Percentiles rank a stretch among this genome's conserved stretches.
phyloP scores from a whole-genome alignment of 2,329 filamentous ascomycete species.

The Xylariales sp. region DNA sequence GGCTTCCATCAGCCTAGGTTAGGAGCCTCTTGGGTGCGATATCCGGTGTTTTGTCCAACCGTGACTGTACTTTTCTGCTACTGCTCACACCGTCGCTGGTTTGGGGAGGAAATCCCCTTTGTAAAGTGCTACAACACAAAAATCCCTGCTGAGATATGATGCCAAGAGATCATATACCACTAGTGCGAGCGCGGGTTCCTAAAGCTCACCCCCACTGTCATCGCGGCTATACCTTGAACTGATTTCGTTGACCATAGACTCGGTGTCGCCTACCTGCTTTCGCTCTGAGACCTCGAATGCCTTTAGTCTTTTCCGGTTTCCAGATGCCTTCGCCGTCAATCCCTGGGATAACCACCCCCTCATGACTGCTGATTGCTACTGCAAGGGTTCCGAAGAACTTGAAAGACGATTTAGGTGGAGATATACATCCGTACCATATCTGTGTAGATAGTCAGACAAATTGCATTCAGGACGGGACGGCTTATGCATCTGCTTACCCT shows the following conservation, averaged over 20 bases:
- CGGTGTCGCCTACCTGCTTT: slow-evolving; percentile 85
- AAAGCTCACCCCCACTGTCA: slow-evolving; percentile 7
- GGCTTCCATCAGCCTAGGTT: too few relatives aligned
- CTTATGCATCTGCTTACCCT: slow-evolving; percentile 59
- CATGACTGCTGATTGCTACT: slow-evolving; percentile 92
- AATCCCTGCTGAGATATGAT: too few relatives aligned
- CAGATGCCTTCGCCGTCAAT: slow-evolving; percentile 52
- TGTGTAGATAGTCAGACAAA: slow-evolving; percentile 32
- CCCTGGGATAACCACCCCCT: slow-evolving; percentile 66
- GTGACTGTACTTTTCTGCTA: too few relatives aligned
- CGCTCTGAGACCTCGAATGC: slow-evolving; percentile 75
- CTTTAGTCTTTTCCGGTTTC: slow-evolving; percentile 58
- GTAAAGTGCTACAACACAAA: too few relatives aligned
- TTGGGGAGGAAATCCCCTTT: too few relatives aligned
- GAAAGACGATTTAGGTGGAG: slow-evolving; percentile 94
- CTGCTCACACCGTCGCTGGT: too few relatives aligned
- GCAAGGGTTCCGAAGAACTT: slow-evolving; percentile 90
- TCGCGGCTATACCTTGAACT: slow-evolving; percentile 6
- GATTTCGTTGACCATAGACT: slow-evolving; percentile 23
- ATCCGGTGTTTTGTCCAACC: too few relatives aligned
- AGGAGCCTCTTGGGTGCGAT: too few relatives aligned
- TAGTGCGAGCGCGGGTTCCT: too few relatives aligned
- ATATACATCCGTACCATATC: slow-evolving; percentile 97
- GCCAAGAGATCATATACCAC: too few relatives aligned
- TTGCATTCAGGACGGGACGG: not conserved